phyloP scores from a whole-genome alignment of 2,329 filamentous ascomycete genomes.

The Leptographium wingfieldii region DNA sequence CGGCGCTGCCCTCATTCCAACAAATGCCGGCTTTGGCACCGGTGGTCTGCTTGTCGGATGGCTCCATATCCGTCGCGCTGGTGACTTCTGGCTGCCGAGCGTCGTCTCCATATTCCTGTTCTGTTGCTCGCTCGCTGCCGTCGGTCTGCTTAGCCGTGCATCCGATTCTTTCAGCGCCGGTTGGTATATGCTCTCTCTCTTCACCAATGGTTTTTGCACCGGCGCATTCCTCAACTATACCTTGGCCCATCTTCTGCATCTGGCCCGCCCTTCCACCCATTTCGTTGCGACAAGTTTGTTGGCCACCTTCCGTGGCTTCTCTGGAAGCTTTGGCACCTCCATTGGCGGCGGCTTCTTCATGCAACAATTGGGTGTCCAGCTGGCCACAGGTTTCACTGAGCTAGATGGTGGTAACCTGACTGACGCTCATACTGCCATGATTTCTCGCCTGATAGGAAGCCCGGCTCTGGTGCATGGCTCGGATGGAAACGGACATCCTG shows the following conservation, averaged over 20 bases:
- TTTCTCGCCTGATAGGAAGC: constrained; percentile 36
- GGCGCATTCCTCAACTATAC: constrained; percentile 70
- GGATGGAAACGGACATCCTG: constrained; percentile 11
- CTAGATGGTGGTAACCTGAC: constrained; percentile 27
- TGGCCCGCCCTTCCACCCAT: constrained; percentile 53
- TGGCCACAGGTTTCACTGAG: constrained; percentile 43
- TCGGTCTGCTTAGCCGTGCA: constrained; percentile 38
- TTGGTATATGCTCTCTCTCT: constrained; percentile 46
- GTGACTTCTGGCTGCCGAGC: constrained; percentile 58
- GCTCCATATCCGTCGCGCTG: constrained; percentile 60
- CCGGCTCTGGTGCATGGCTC: constrained; percentile 36
- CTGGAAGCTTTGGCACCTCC: constrained; percentile 66
- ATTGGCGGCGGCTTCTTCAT: constrained; percentile 68
- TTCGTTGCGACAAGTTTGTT: constrained; percentile 66
- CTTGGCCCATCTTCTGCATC: constrained; percentile 64
- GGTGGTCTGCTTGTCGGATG: constrained; percentile 63
- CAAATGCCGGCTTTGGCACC: constrained; percentile 64
- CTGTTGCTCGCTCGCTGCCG: constrained; percentile 33
- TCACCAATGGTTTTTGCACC: constrained; percentile 59
- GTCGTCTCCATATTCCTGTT: constrained; percentile 51
- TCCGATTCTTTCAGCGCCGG: constrained; percentile 38
- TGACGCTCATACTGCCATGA: constrained; percentile 24
- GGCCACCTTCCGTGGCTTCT: constrained; percentile 70
- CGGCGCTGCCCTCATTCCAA: constrained; percentile 67
- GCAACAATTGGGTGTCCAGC: constrained; percentile 40